Conservation (phyloP, 768 basidiomycete species). For the Naganishia vishniacii region DNA sequence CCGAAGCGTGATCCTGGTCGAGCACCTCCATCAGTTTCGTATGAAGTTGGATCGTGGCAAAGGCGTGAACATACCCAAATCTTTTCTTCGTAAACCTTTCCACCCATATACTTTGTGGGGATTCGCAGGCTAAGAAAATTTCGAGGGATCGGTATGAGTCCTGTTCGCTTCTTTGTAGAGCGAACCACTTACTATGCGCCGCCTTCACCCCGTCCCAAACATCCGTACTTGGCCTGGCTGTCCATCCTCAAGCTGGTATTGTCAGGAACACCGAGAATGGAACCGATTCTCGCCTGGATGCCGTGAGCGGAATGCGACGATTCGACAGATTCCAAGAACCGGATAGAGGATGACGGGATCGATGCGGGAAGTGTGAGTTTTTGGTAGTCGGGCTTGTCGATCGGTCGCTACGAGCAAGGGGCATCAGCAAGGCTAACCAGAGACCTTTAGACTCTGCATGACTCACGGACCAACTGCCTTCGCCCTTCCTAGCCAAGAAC, state of each 20-base stretch:
- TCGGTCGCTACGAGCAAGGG: neutral
- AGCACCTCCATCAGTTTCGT: slow-evolving; percentile 9
- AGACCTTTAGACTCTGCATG: no score
- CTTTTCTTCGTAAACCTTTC: slow-evolving; percentile 75
- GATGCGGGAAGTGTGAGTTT: slow-evolving; percentile 54
- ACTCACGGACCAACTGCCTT: slow-evolving; percentile 55
- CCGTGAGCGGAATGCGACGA: slow-evolving; percentile 84
- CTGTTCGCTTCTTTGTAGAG: slow-evolving; percentile 50
- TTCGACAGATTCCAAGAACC: slow-evolving; percentile 86
- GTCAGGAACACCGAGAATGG: slow-evolving; percentile 57
- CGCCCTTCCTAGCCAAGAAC: slow-evolving; percentile 78
- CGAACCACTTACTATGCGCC: slow-evolving; percentile 48
- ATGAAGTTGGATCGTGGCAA: neutral
- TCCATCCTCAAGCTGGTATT: slow-evolving; percentile 74
- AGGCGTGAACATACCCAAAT: slow-evolving; percentile 63
- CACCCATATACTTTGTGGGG: slow-evolving; percentile 49
- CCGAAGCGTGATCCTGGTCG: slow-evolving; percentile 79
- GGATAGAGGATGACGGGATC: slow-evolving; percentile 25
- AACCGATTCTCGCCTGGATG: slow-evolving; percentile 69
- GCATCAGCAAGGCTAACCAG: neutral
- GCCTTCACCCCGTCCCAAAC: slow-evolving; percentile 78
- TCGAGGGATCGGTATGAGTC: slow-evolving; percentile 31
- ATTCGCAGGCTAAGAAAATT: slow-evolving; percentile 44
- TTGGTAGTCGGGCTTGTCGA: slow-evolving; percentile 12
- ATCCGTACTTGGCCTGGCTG: slow-evolving; percentile 90